Conservation (phyloP, 2,329 filamentous ascomycete genomes). For the Stromatinia cepivora region DNA sequence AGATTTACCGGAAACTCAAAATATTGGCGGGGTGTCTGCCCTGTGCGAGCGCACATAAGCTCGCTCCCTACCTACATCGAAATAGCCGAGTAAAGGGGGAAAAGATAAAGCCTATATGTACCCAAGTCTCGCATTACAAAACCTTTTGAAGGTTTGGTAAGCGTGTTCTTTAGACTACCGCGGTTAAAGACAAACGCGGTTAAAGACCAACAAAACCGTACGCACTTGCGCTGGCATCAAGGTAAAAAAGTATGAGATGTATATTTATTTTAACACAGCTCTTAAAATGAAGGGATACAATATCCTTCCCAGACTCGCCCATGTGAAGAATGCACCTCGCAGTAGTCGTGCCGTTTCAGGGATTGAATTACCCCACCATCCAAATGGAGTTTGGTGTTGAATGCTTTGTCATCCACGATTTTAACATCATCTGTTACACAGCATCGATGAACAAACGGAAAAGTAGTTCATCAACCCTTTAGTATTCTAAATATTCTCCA, state of each 20-base stretch:
- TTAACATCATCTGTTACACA: constrained; percentile 8
- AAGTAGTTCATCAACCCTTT: neutral
- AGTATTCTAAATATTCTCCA: neutral
- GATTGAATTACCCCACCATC: neutral
- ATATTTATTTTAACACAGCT: neutral
- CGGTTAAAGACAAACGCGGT: neutral
- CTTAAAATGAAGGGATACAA: neutral
- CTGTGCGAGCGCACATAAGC: neutral
- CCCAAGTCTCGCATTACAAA: neutral
- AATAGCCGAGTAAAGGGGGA: neutral
- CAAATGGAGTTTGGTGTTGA: neutral
- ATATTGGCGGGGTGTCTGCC: neutral
- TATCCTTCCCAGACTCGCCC: fast-evolving
- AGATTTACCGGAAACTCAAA: neutral
- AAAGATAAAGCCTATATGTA: fast-evolving
- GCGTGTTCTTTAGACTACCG: neutral
- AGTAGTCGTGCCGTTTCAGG: neutral
- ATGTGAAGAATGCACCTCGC: neutral
- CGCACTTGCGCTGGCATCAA: neutral
- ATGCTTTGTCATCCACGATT: constrained; percentile 13
- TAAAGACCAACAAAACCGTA: neutral
- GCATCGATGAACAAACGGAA: neutral
- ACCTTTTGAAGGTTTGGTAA: neutral
- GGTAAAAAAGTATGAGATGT: too few species aligned
- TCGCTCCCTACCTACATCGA: neutral